These are phyloP conservation scores for Lanmaoa pseudosensibilis DNA, from an alignment of 768 basidiomycete species.

Conservation along the genomic window DNA sequence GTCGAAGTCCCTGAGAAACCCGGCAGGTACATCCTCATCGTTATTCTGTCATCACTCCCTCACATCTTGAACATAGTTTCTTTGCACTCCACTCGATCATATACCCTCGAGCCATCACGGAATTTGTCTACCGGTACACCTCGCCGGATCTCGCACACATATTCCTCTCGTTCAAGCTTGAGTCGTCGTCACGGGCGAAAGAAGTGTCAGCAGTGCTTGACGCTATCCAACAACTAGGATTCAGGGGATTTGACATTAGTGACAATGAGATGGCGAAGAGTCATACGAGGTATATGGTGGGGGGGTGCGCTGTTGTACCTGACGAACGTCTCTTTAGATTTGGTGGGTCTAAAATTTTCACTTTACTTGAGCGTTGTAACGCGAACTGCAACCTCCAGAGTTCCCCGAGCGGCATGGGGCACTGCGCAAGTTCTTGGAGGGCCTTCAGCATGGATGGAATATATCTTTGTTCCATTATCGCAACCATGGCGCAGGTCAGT, in stretches of 20 bases:
- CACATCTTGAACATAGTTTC: slow-evolving; percentile 55
- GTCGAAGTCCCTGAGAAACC: slow-evolving; percentile 93
- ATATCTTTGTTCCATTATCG: slow-evolving; percentile 97
- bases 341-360: slow-evolving; percentile 51
- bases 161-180: slow-evolving; percentile 86
- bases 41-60: not conserved
- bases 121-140: slow-evolving; percentile 93
- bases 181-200: slow-evolving; percentile 47
- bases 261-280: slow-evolving; percentile 96
- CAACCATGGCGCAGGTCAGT: slow-evolving; percentile 92
- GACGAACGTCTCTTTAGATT: slow-evolving; percentile 92
- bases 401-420: slow-evolving; percentile 96
- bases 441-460: slow-evolving; percentile 85
- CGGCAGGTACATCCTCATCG: slow-evolving; percentile 62
- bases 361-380: slow-evolving; percentile 1
- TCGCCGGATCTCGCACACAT: slow-evolving; percentile 75
- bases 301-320: slow-evolving; percentile 73
- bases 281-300: slow-evolving; percentile 93
- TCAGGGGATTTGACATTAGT: slow-evolving; percentile 87
- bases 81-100: slow-evolving; percentile 82
- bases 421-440: slow-evolving; percentile 84
- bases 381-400: slow-evolving; percentile 47
- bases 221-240: slow-evolving; percentile 62
- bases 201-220: slow-evolving; percentile 68
- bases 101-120: slow-evolving; percentile 89